These are phyloP conservation scores for Climacium dendroides DNA, from an alignment of 225 moss, liverwort and hornwort genomes.

Conservation along the genomic window DNA sequence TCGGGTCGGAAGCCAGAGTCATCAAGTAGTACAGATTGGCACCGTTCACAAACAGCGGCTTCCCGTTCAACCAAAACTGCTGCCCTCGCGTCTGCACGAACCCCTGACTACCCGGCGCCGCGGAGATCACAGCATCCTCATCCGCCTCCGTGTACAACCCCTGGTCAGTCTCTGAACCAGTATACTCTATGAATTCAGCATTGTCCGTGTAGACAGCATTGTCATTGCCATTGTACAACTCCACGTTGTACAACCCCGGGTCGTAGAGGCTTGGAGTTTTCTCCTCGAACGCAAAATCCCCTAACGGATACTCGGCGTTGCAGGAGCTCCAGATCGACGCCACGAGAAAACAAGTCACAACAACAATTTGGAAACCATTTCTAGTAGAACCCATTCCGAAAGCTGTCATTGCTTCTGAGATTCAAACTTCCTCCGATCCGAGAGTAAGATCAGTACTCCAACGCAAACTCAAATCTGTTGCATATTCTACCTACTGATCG, in stretches of 20 bases:
- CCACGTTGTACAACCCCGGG: not conserved
- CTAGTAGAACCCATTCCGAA: not conserved
- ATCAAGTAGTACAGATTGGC: slow-evolving; percentile 62
- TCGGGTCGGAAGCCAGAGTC: slow-evolving; percentile 9
- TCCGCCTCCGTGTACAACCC: not conserved
- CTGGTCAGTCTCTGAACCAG: not conserved
- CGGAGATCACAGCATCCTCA: not conserved
- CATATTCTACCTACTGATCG: not conserved
- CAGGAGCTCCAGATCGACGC: not conserved
- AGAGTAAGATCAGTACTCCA: not conserved
- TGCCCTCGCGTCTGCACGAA: slow-evolving; percentile 25
- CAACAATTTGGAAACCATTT: not conserved
- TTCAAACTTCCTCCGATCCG: not conserved
- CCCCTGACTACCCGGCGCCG: not conserved
- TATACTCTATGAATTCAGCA: not conserved
- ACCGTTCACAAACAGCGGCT: slow-evolving; percentile 34
- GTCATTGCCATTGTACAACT: not conserved
- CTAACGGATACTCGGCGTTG: not conserved
- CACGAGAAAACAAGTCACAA: not conserved
- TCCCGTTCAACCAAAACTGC: slow-evolving; percentile 41
- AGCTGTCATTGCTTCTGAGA: not conserved
- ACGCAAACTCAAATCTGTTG: not conserved
- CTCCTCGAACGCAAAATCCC: not conserved
- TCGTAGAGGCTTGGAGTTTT: not conserved
- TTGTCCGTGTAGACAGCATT: not conserved